Conservation (phyloP, 2,329 filamentous ascomycete species). For the Sphaerulina populicola region DNA sequence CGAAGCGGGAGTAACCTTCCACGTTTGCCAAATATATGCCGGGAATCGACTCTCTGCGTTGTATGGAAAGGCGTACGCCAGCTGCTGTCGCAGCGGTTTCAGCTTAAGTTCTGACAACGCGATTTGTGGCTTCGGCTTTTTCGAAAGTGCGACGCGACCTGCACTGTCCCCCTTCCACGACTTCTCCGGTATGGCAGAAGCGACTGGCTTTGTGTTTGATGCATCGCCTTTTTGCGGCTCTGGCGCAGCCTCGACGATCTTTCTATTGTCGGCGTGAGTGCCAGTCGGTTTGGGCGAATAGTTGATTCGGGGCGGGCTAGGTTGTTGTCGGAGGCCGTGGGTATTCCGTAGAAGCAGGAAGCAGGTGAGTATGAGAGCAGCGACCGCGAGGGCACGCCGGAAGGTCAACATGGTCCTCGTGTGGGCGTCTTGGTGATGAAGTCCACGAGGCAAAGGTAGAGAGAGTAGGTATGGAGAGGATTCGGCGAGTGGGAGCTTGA, state of each 20-base stretch:
- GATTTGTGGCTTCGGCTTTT: constrained; percentile 49
- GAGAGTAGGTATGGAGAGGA: neutral
- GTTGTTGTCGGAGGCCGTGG: constrained; percentile 33
- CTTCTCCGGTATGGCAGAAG: constrained; percentile 26
- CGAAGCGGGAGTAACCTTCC: constrained; percentile 77
- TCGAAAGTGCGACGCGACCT: constrained; percentile 27
- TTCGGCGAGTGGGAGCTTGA: neutral
- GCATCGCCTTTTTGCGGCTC: constrained; percentile 15
- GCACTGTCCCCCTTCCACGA: constrained; percentile 23
- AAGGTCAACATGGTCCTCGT: constrained; percentile 61
- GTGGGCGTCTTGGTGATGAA: neutral
- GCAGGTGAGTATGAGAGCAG: constrained; percentile 59
- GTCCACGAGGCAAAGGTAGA: neutral
- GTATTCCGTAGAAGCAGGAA: constrained; percentile 61
- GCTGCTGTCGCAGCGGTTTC: constrained; percentile 67
- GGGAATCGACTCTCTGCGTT: constrained; percentile 82
- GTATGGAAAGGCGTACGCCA: constrained; percentile 91
- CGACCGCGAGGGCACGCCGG: constrained; percentile 64
- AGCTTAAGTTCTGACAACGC: constrained; percentile 60
- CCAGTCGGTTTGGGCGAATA: constrained; percentile 35
- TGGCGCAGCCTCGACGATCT: constrained; percentile 24
- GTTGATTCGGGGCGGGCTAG: constrained; percentile 18
- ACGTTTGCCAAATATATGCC: constrained; percentile 98
- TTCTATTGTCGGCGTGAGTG: constrained; percentile 32
- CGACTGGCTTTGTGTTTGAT: constrained; percentile 8